Percentiles rank a stretch among this genome's conserved stretches.
These are phyloP conservation scores for Talaromyces atroroseus DNA, from an alignment of 2,329 filamentous ascomycete species.

Conservation along the genomic window DNA sequence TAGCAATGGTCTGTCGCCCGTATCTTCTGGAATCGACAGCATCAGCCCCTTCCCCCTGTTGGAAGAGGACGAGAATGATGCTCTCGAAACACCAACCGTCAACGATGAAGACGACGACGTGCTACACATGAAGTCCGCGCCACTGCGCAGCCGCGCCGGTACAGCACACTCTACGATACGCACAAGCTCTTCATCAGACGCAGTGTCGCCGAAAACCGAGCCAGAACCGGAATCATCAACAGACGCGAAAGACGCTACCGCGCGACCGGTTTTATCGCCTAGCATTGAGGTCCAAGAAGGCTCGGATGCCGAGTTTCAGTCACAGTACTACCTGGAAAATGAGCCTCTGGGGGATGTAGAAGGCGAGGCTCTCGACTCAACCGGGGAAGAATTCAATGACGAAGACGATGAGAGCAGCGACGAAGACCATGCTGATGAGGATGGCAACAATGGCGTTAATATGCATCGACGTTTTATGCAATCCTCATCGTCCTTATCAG, in stretches of 20 bases:
- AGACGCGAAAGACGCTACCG: not conserved
- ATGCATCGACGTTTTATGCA: conserved; percentile 36
- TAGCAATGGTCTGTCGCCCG: conserved; percentile 8
- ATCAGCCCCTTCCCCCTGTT: conserved; percentile 11
- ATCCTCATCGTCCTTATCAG: conserved; percentile 37
- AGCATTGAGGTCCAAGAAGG: conserved; percentile 10
- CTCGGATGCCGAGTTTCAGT: conserved; percentile 29
- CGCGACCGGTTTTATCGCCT: not conserved
- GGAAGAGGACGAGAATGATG: conserved; percentile 3
- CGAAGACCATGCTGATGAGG: conserved; percentile 16
- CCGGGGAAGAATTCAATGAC: conserved; percentile 8
- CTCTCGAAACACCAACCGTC: not conserved
- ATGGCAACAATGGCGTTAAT: not conserved
- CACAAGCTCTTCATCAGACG: not conserved
- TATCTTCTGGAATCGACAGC: conserved; percentile 13
- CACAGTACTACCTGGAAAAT: conserved; percentile 40
- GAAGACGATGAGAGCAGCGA: conserved; percentile 14
- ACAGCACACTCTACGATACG: conserved; percentile 6
- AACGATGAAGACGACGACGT: conserved; percentile 8
- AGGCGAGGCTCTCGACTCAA: conserved; percentile 7
- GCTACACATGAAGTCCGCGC: conserved; percentile 8
- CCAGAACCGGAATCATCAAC: not conserved
- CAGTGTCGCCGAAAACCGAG: not conserved
- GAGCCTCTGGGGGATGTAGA: conserved; percentile 30
- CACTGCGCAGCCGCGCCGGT: conserved; percentile 2